Evolutionary conservation across 495 filamentous ascomycete genomes (phyloP), one percentile per base, ranked within the genome.

Genomic region (Podospora comata): DNA sequence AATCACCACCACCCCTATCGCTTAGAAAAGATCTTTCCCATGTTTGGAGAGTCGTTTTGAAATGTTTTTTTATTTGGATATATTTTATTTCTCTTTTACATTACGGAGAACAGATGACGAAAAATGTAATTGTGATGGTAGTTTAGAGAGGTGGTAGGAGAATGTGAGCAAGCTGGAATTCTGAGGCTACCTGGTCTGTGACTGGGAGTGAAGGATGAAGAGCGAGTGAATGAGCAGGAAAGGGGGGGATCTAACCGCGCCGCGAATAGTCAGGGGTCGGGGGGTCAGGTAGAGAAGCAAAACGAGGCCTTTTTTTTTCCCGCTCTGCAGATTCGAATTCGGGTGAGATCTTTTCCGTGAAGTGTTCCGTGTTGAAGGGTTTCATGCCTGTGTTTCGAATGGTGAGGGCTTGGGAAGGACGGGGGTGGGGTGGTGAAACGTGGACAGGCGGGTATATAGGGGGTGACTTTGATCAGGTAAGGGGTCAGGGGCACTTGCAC

Each of bases 21-120:
- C 32, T 54, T 64, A 67, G 60, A 66, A 67, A 70, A 60, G 63
- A 65, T 26, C 62, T 48, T 54, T 48, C 57, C 39, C 58, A 28
- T 18, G 60, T 2, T 27, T 28, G 32, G 18, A 28, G 3, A 63
- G 19, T 53, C 27, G 28, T 55, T 60, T 60, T 64, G 39, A 67
- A 67, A 34, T 27, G 54, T 53, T 44, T 61, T 54, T 30, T 20
- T 26, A 54, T 58, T 44, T 34, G 39, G 39, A 19, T 39, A 60
- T 39, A 18, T 65, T 68, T 53, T 56, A 28, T 16, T 62, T 53
- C 62, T 23, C 18, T 63, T 53, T 60, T 55, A 39, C 34, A 11
- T 16, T 48, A 48, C 15, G 2, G 39, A 48, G 5, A 48, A 48
- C 39, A 11, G 13, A 6, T 11, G 6, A 48, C 13, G 39, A 13